Base-by-base conservation (phyloP, 768 basidiomycete species). In the Dioszegia hungarica region DNA sequence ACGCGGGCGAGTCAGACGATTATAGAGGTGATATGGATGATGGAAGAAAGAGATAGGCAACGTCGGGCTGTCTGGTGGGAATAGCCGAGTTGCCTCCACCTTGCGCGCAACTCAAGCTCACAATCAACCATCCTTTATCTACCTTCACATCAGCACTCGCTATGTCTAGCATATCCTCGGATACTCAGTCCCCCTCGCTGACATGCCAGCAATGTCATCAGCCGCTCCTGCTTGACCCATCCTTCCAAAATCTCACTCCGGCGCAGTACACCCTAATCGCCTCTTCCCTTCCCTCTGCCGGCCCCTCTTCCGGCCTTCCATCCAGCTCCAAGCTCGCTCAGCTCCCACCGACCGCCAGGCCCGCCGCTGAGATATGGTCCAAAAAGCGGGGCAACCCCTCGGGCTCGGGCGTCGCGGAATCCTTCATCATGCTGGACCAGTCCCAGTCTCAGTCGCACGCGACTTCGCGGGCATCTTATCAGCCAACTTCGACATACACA, bases 171-270 rank as follows among this genome's bases (percentile, higher is more conserved):
- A 28, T 20, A 10, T 9, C 33, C 10, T 24, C 19, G 3, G 34
- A 17, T 19, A 19, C 49, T 14, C 34, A 17, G 19, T 9, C 52
- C 28, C 38, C 39, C 29, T 43, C 38, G 10, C 19, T 61, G 31
- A 37, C 40, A 24, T 54, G 41, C 41, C 52, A 54, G 20, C 41
- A 54, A 54, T 41, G 41, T 24, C 39, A 37, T 15, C 47, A 93
- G 70, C 89, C 89, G 5, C 78, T 95, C 31, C 86, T 90, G 84
- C 82, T 91, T 64, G 93, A 97, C 79, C 86, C 85, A n/a, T 92
- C 91, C n/a, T 80, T 95, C 14, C 81, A 88, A 46, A 87, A 90
- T 72, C 80, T 94, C 54, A 84, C 88, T 4, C 90, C 88, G 20
- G 88, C 90, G 14, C 85, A 88, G 27, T 89, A 91, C 77, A 89